These are phyloP conservation scores for Fusarium decemcellulare DNA, from an alignment of 2,329 filamentous ascomycete genomes.

Conservation along the genomic window DNA sequence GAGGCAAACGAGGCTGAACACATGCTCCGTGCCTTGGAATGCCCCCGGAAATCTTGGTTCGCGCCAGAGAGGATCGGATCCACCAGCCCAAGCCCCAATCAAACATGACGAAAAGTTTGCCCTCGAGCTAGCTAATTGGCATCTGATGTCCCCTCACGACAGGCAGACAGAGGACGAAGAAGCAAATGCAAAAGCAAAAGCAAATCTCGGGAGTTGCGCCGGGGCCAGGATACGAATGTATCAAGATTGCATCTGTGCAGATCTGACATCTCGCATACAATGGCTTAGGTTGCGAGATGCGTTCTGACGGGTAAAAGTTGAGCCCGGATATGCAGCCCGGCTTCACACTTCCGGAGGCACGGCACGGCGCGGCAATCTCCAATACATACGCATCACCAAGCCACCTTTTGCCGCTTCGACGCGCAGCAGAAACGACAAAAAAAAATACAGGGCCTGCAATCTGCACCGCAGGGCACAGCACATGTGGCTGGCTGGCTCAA, in stretches of 20 bases:
- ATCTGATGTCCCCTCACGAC: constrained; percentile 4
- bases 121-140: not conserved
- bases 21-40: constrained; percentile 22
- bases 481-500: not conserved
- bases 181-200: not conserved
- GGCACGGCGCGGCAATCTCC: constrained; percentile 8
- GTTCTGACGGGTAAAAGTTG: not conserved
- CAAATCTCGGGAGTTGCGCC: not conserved
- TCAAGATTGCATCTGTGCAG: constrained; percentile 14
- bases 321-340: not conserved
- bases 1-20: not conserved
- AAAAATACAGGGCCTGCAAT: no score
- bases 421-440: no score
- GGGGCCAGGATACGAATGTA: not conserved
- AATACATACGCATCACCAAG: not conserved
- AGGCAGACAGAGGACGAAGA: constrained; percentile 6
- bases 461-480: no score
- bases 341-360: constrained; percentile 2
- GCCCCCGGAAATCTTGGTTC: constrained; percentile 12
- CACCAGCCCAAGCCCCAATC: constrained; percentile 4
- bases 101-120: constrained; percentile 6
- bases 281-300: not conserved
- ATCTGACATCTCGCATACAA: constrained; percentile 3
- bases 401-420: not conserved
- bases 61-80: not conserved